These are phyloP conservation scores for Lotus japonicus DNA, from an alignment of 306 rosid species.

Conservation along the genomic window DNA sequence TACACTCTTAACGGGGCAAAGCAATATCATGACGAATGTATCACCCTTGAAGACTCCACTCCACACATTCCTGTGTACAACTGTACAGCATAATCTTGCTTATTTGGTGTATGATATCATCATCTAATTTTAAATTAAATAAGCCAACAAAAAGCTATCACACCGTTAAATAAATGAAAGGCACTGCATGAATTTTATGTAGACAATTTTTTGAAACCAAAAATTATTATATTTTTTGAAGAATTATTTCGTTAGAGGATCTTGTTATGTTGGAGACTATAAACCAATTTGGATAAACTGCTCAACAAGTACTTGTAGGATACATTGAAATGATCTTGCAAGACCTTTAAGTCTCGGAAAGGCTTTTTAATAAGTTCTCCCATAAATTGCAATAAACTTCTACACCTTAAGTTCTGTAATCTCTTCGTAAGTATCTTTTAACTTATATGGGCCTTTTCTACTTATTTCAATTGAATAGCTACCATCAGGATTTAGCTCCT, in stretches of 20 bases:
- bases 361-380: too few species aligned
- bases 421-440: too few species aligned
- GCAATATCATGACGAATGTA: not conserved
- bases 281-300: not conserved
- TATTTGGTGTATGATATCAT: not conserved
- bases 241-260: not conserved
- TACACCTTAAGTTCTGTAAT: too few species aligned
- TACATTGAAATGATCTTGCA: too few species aligned
- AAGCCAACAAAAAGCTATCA: not conserved
- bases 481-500: too few species aligned
- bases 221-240: not conserved
- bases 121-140: too few species aligned
- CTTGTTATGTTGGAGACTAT: not conserved
- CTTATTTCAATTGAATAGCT: too few species aligned
- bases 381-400: too few species aligned
- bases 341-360: too few species aligned
- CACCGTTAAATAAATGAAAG: not conserved
- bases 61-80: not conserved
- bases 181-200: not conserved
- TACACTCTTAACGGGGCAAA: not conserved
- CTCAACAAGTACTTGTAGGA: too few species aligned
- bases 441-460: too few species aligned
- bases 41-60: not conserved
- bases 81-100: not conserved
- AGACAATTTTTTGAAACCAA: not conserved